Evolutionary conservation across 2,329 filamentous ascomycete species (phyloP).

Genomic region (Paecilomyces formosus): DNA sequence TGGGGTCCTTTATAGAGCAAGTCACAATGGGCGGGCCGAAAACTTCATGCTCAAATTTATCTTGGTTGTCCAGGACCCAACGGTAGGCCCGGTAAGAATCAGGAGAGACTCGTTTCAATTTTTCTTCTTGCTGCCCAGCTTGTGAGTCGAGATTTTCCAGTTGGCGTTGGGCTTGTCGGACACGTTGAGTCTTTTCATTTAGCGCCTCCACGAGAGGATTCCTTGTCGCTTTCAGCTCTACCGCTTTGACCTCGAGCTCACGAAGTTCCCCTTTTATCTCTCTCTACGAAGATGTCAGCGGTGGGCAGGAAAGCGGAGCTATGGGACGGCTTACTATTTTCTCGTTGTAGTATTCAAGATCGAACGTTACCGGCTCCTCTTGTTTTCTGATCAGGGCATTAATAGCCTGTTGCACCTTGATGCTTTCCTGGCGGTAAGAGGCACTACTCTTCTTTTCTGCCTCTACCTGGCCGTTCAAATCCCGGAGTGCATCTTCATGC

Average conservation of each 20-base stretch:
- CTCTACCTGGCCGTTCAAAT: slow-evolving; percentile 34
- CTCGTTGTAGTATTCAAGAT: slow-evolving; percentile 62
- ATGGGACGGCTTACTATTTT: slow-evolving; percentile 52
- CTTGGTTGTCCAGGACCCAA: slow-evolving; percentile 69
- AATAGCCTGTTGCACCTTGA: slow-evolving; percentile 50
- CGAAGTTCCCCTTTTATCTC: slow-evolving; percentile 41
- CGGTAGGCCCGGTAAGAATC: slow-evolving; percentile 68
- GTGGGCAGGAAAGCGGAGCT: slow-evolving; percentile 6
- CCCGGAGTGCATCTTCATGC: slow-evolving; percentile 26
- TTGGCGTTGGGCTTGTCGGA: slow-evolving; percentile 39
- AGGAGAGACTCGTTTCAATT: slow-evolving; percentile 52
- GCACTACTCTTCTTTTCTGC: slow-evolving; percentile 46
- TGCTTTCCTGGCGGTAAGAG: slow-evolving; percentile 46
- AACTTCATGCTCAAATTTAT: slow-evolving; percentile 65
- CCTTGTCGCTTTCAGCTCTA: slow-evolving; percentile 31
- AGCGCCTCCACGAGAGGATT: slow-evolving; percentile 25
- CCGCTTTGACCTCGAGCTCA: slow-evolving; percentile 33
- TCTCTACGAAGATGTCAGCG: slow-evolving; percentile 39
- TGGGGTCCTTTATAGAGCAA: slow-evolving; percentile 69
- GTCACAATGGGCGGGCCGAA: slow-evolving; percentile 74
- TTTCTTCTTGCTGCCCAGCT: slow-evolving; percentile 63
- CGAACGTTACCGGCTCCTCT: slow-evolving; percentile 60
- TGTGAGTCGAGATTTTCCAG: slow-evolving; percentile 61
- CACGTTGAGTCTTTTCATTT: slow-evolving; percentile 25
- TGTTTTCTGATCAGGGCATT: slow-evolving; percentile 56